Evolutionary conservation across 1,139 yeast species (phyloP), one percentile per base, ranked within the genome.

Genomic region (Kluyveromyces sp.): DNA sequence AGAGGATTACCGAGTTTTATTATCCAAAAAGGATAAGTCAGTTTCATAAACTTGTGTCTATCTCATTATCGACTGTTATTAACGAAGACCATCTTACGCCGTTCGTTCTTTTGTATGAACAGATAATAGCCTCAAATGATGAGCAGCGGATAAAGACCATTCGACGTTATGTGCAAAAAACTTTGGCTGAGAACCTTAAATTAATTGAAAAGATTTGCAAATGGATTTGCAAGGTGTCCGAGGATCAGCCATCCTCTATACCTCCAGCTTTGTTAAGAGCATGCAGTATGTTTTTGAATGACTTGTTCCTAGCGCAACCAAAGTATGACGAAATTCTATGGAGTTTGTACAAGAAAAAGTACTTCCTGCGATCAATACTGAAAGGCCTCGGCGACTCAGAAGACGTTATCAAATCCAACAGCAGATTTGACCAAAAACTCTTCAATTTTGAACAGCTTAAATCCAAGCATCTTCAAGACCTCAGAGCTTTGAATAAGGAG

Each of bases 171-270:
- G 2, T 38, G 11, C 16, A 18, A 2, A 15, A 12, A 6, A 19
- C 41, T 22, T n/a, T 38, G 15, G 32, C 18, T 32, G 15, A 16
- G 15, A 34, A 38, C 20, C 13, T 32, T 30, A 38, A 38, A 30
- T 11, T 18, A 7, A 16, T 38, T n/a, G 41, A 38, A 15, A 38
- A 31, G 32, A 16, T 38, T 12, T 34, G 22, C 29, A 38, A 30
- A 32, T 38, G 41, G 41, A 31, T 38, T 4, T 38, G 41, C 15
- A 29, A 31, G 15, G 20, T 38, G 11, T 38, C 41, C 6, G 41
- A 38, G n/a, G 36, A 38, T 6, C 4, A 9, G 7, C 11, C 7
- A 2, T 9, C 13, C 18, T 18, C 25, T 3, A n/a, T n/a, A 13
- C n/a, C 19, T 9, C 4, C 17, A 9, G 26, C n/a, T 17, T 13